Evolutionary conservation across 805 yeast species (phyloP), one percentile per base, ranked within the genome.

Genomic region (Sugiyamaella valdiviana): DNA sequence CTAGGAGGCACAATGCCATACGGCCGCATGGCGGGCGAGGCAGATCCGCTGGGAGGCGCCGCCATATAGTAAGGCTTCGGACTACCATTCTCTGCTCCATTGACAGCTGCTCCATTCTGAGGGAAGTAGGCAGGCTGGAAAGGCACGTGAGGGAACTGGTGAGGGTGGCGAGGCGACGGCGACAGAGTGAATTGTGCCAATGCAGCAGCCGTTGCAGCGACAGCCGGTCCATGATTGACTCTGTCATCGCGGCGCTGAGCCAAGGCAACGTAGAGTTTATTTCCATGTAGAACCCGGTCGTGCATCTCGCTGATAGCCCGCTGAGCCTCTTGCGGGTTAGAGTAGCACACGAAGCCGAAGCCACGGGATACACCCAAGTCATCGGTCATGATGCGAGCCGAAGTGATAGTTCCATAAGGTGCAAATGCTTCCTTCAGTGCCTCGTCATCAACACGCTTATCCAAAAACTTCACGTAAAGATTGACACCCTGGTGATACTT

Each of bases 341-440:
- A 80, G 61, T 76, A 86, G 66, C 88, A 84, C 46, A 85, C 86
- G 69, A 86, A 86, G 40, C 93, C 95, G 62, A 83, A 86, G 17
- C 93, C 90, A 62, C 80, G 78, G 19, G 91, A 83, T 51, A 70
- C 70, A 26, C 71, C 73, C 36, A 69, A 72, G 48, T 69, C 73
- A 29, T 49, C 50, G 2, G 79, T 75, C 67, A 80, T 78, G 21
- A 79, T 69, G 48, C 77, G 76, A 32, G 57, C 54, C 16, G 81
- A 75, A 6, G 76, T 70, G 32, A 80, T 75, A 22, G 65, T 68
- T 12, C 85, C 85, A 61, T 64, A 79, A 44, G 58, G 55, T 17
- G 62, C 57, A 58, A 78, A 80, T 48, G 73, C 64, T 2, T 65
- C 61, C 22, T 57, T 49, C 26, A 80, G 65, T 54, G 77, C 80